These are phyloP conservation scores for Digitaria exilis DNA, from an alignment of 202 grass and related monocot species.

Conservation along the genomic window DNA sequence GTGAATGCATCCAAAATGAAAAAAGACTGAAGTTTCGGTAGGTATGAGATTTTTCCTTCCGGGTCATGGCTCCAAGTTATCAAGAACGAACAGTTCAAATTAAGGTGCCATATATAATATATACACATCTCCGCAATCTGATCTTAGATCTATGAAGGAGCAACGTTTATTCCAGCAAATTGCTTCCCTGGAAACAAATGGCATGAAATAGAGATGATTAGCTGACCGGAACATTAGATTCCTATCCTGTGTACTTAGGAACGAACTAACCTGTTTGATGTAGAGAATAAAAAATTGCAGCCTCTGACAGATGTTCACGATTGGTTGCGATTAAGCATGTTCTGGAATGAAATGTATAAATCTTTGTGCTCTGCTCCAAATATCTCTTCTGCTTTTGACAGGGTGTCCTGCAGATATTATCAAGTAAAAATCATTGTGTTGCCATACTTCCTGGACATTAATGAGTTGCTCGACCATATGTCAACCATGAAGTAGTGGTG, in stretches of 20 bases:
- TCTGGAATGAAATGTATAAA: constrained; percentile 81
- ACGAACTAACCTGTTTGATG: constrained; percentile 10
- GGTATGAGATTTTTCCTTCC: not conserved
- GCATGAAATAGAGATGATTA: constrained; percentile 10
- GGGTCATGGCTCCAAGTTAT: constrained; percentile 13
- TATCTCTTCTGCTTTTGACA: constrained; percentile 83
- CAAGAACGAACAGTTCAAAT: not conserved
- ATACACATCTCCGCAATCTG: constrained; percentile 30
- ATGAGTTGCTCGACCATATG: too few species aligned
- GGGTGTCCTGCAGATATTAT: constrained; percentile 67
- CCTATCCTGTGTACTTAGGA: not conserved
- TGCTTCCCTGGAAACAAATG: constrained; percentile 35
- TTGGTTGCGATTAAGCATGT: constrained; percentile 78
- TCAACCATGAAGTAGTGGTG: not conserved
- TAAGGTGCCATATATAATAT: not conserved
- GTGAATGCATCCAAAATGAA: not conserved
- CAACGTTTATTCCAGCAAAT: not conserved
- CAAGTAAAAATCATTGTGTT: not conserved
- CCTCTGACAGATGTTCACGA: constrained; percentile 40
- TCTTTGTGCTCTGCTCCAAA: constrained; percentile 91
- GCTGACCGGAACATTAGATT: not conserved
- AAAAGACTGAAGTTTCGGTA: not conserved
- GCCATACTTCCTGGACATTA: not conserved
- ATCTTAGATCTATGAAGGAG: not conserved
- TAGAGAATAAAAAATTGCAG: not conserved